These are phyloP conservation scores for Candida boidinii DNA, from an alignment of 805 yeast species.

Conservation along the genomic window DNA sequence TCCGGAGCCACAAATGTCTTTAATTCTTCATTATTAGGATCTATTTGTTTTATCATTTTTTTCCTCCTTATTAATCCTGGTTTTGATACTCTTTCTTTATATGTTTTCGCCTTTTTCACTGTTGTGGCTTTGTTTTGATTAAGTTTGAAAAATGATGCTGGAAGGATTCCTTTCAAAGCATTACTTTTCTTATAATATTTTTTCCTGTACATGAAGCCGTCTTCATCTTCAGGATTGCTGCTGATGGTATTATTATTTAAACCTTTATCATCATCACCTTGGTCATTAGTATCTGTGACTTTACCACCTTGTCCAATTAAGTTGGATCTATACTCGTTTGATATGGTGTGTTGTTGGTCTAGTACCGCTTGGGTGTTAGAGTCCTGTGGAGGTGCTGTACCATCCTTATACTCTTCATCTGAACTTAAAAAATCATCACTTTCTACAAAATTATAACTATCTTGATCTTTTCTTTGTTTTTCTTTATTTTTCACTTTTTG, in stretches of 20 bases:
- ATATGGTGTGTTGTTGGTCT: not conserved
- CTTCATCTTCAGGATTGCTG: constrained; percentile 6
- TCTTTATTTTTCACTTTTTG: constrained; percentile 2
- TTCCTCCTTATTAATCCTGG: constrained; percentile 14
- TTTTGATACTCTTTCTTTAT: not conserved
- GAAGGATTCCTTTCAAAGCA: constrained; percentile 19
- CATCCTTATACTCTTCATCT: constrained; percentile 9
- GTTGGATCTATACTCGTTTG: not conserved
- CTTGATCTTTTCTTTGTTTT: too few species aligned
- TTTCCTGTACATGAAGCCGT: constrained; percentile 13
- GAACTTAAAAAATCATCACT: not conserved
- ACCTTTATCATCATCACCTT: constrained; percentile 4
- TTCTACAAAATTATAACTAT: not conserved
- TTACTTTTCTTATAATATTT: constrained; percentile 11
- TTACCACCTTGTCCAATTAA: not conserved
- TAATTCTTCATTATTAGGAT: constrained; percentile 2
- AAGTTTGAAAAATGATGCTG: constrained; percentile 16
- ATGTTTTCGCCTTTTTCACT: not conserved
- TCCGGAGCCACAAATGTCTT: constrained; percentile 10
- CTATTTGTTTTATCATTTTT: constrained; percentile 1
- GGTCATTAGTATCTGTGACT: not conserved
- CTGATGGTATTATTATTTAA: too few species aligned
- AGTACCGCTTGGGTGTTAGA: constrained; percentile 1
- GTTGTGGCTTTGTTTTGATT: not conserved
- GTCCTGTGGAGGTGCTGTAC: constrained; percentile 6